Evolutionary conservation across 1,139 yeast genomes (phyloP).

Genomic region (Hemisphaericaspora lyxosophila): DNA sequence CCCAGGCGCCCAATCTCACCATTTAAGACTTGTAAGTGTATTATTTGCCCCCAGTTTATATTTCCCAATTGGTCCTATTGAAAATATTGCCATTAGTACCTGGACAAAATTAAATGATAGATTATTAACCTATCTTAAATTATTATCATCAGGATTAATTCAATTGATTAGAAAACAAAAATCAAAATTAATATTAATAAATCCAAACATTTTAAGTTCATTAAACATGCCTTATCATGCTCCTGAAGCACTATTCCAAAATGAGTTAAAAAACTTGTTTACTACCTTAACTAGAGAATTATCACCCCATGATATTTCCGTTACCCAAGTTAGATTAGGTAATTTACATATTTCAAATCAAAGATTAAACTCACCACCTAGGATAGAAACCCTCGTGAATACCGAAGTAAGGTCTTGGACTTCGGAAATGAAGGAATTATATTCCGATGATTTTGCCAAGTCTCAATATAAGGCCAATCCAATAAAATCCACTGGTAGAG

Average conservation of each 20-base stretch:
- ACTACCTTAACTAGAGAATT: slow-evolving; percentile 42
- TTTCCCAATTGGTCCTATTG: slow-evolving; percentile 71
- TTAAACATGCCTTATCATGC: slow-evolving; percentile 50
- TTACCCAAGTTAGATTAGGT: slow-evolving; percentile 49
- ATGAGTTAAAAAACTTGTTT: slow-evolving; percentile 35
- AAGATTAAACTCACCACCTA: slow-evolving; percentile 22
- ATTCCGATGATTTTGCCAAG: slow-evolving; percentile 35
- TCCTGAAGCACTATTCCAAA: slow-evolving; percentile 46
- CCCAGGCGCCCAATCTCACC: slow-evolving; percentile 55
- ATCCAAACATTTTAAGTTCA: slow-evolving; percentile 44
- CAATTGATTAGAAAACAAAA: slow-evolving; percentile 51
- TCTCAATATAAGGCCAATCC: slow-evolving; percentile 37
- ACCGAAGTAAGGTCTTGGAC: slow-evolving; percentile 46
- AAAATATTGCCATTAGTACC: slow-evolving; percentile 49
- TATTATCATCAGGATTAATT: slow-evolving; percentile 58
- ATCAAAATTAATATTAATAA: slow-evolving; percentile 44
- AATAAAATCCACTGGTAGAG: slow-evolving; percentile 35
- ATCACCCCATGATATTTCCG: slow-evolving; percentile 39
- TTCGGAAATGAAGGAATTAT: slow-evolving; percentile 36
- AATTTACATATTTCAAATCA: slow-evolving; percentile 42
- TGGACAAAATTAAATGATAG: slow-evolving; percentile 56
- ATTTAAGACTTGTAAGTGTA: slow-evolving; percentile 54
- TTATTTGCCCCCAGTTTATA: slow-evolving; percentile 63
- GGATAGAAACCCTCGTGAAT: slow-evolving; percentile 32
- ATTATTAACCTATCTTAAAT: slow-evolving; percentile 44